Percentiles rank a stretch among this genome's conserved stretches.
Evolutionary conservation across 352 stramenopile genomes (phyloP).

Genomic region (Thraustochytrium sp.): DNA sequence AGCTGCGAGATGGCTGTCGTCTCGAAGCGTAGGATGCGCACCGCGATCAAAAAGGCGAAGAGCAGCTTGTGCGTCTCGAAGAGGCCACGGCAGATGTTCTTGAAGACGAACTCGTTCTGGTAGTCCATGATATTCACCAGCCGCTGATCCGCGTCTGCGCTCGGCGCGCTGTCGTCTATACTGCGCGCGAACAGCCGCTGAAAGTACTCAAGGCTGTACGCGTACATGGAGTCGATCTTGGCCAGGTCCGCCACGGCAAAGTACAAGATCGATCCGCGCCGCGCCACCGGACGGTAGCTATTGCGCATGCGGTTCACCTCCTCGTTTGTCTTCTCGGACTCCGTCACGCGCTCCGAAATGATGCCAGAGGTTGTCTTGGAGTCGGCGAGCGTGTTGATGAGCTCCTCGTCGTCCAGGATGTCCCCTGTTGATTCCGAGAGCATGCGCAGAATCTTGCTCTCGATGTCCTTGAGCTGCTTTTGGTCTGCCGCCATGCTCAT

Average conservation of each 20-base stretch:
- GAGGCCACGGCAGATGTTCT: constrained; percentile 85
- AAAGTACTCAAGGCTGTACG: constrained; percentile 87
- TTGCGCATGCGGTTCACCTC: constrained; percentile 80
- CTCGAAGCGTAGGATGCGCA: constrained; percentile 74
- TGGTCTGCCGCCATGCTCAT: constrained; percentile 86
- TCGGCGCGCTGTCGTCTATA: constrained; percentile 57
- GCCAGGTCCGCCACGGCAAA: constrained; percentile 84
- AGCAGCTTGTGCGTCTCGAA: constrained; percentile 87
- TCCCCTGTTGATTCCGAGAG: constrained; percentile 81
- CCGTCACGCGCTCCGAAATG: constrained; percentile 72
- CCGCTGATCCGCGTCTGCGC: constrained; percentile 56
- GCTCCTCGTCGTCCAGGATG: constrained; percentile 78
- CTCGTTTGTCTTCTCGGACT: constrained; percentile 77
- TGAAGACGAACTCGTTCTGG: constrained; percentile 81
- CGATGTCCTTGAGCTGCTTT: constrained; percentile 81
- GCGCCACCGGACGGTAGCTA: constrained; percentile 76
- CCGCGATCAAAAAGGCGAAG: constrained; percentile 86
- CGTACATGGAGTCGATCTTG: constrained; percentile 88
- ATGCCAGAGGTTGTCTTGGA: constrained; percentile 55
- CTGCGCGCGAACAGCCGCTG: constrained; percentile 82
- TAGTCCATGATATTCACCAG: constrained; percentile 74
- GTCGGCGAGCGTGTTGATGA: constrained; percentile 58
- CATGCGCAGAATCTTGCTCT: constrained; percentile 82
- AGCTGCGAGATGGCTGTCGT: neutral
- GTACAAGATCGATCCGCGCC: constrained; percentile 85